Evolutionary conservation across 495 filamentous ascomycete species (phyloP).

Genomic region (Mytilinidion resinicola): DNA sequence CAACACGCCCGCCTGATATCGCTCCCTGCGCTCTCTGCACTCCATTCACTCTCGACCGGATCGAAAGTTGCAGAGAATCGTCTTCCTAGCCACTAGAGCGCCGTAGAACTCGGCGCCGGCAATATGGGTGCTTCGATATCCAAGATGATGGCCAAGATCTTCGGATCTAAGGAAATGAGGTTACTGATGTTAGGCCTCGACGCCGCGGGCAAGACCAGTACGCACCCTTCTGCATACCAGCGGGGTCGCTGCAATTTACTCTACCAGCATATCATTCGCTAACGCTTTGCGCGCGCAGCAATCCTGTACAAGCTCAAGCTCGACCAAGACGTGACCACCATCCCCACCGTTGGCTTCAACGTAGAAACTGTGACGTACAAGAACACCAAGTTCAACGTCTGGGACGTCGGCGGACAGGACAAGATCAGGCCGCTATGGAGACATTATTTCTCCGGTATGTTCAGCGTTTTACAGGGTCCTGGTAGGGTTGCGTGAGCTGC

Average conservation of each 20-base stretch:
- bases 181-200: constrained; percentile 96
- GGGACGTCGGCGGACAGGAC: constrained; percentile 99
- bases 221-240: constrained; percentile 20
- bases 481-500: constrained; percentile 14
- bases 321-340: constrained; percentile 97
- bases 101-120: background rate
- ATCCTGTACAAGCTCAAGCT: constrained; percentile 99
- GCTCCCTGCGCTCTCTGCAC: background rate
- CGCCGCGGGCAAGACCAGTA: constrained; percentile 95
- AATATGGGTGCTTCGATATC: constrained; percentile 74
- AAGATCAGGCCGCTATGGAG: constrained; percentile 97
- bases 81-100: background rate
- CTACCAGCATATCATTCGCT: too few relatives aligned
- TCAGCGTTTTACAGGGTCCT: constrained; percentile 12
- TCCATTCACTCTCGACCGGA: background rate
- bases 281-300: constrained; percentile 39
- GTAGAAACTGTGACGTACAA: constrained; percentile 99
- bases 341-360: constrained; percentile 98
- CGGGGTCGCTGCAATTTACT: too few relatives aligned
- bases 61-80: background rate
- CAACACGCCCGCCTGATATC: constrained; percentile 14
- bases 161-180: constrained; percentile 97
- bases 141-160: constrained; percentile 94
- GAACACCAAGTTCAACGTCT: constrained; percentile 99
- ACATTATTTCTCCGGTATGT: constrained; percentile 92